Evolutionary conservation across 495 filamentous ascomycete genomes (phyloP).

Genomic region (Annulohypoxylon moriforme): DNA sequence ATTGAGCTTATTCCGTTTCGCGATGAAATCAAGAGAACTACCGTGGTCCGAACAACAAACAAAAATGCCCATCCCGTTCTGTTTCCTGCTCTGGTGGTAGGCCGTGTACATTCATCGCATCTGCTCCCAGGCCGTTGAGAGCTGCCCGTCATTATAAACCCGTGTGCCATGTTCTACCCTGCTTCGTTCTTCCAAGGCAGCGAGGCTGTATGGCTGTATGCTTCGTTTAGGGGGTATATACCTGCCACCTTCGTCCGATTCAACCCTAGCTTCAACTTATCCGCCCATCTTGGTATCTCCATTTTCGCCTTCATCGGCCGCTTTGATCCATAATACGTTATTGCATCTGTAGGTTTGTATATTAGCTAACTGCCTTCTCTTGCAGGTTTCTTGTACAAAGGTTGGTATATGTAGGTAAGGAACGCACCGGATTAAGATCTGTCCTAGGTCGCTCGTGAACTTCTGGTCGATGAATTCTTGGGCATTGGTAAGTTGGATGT

Average conservation of each 20-base stretch:
- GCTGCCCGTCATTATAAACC: conserved; percentile 1
- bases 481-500: conserved; percentile 88
- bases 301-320: conserved; percentile 67
- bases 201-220: no score
- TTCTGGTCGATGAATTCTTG: conserved; percentile 94
- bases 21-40: conserved; percentile 17
- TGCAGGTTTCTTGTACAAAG: not conserved
- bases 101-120: not conserved
- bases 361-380: not conserved
- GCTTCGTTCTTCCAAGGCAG: not conserved
- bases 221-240: conserved; percentile 37
- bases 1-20: conserved; percentile 6
- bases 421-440: conserved; percentile 88
- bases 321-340: conserved; percentile 94
- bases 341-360: conserved; percentile 72
- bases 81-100: not conserved
- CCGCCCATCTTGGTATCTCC: conserved; percentile 72
- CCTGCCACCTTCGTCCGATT: conserved; percentile 12
- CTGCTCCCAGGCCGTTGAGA: not conserved
- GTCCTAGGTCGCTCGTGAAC: conserved; percentile 82
- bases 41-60: conserved; percentile 4
- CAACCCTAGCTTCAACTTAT: conserved; percentile 49
- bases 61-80: not conserved
- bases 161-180: conserved; percentile 4
- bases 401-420: not conserved